Evolutionary conservation across 164 flowering plant genomes (phyloP), one percentile per base, ranked within the genome.

Genomic region (Vitis amurensis): DNA sequence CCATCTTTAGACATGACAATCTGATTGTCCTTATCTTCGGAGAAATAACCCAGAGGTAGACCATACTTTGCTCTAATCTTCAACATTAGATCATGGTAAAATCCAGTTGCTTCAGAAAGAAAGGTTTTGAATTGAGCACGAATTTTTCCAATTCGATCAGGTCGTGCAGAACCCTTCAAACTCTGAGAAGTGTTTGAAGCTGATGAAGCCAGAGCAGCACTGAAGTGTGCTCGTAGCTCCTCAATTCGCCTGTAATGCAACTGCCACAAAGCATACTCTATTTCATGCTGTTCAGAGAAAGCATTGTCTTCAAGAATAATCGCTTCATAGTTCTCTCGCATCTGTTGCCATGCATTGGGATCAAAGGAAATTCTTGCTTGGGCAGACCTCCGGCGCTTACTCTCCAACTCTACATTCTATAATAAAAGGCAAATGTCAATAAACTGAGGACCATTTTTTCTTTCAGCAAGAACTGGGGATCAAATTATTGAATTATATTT

Each of bases 51-150:
- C 67, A 92, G 77, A 64, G 95, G 97, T 51, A 93, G 84, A 61
- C 98, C 97, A 88, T 89, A 91, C 66, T 92, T 96, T 17, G 94
- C 80, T 84, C 91, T 89, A 56, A 93, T 87, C 69, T 92, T 93
- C 85, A 92, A 64, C 60, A 93, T 90, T n/a, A 96, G 78, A 77
- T 96, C 99, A 84, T 96, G 98, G 74, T 96, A 96, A 81, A 91
- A 96, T 49, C 99, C 99, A 67, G 94, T 88, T n/a, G 98, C 97
- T 74, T 96, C 98, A 1, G 98, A 88, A 47, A 96, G 95, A 62
- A 96, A 96, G 49, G 89, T 81, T 78, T 91, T 96, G 53, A 96
- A 86, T 74, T 89, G 97, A 51, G 87, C 69, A 13, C 90, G 87
- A 30, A 93, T 87, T 78, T 88, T 93, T 63, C 87, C 72, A 62